Percentiles rank a stretch among this genome's conserved stretches.
phyloP scores from a whole-genome alignment of 1,139 yeast genomes.

The Diutina pseudorugosa region DNA sequence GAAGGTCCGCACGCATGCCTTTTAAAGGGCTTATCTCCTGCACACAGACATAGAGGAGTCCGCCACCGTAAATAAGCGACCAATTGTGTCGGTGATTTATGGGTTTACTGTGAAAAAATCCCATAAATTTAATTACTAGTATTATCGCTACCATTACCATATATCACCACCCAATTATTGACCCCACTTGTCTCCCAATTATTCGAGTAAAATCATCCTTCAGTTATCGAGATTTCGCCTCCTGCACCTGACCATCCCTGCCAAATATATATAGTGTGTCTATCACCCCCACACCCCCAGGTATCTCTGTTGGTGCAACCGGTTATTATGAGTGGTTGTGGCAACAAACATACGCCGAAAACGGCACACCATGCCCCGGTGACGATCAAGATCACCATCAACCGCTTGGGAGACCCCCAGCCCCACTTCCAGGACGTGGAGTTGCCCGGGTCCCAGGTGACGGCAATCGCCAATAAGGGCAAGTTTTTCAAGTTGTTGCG shows the following conservation, averaged over 20 bases:
- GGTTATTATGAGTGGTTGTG: background rate
- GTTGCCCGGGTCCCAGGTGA: background rate
- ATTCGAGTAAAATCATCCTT: no score
- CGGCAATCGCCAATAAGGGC: background rate
- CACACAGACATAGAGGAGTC: no score
- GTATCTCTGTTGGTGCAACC: background rate
- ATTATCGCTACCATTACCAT: no score
- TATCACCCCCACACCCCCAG: background rate
- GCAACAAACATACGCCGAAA: background rate
- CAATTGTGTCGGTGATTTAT: no score
- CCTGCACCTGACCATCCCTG: background rate
- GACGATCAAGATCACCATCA: background rate
- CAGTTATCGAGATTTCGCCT: background rate
- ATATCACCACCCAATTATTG: no score
- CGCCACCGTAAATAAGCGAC: no score
- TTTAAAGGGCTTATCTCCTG: no score
- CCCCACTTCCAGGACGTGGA: background rate
- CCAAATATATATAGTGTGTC: background rate
- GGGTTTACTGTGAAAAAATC: no score
- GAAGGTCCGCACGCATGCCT: no score
- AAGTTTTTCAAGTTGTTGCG: background rate
- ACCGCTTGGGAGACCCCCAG: background rate
- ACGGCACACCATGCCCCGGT: background rate
- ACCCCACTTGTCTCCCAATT: no score
- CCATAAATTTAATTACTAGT: no score